Conservation (phyloP, 169 alveolate species). For the Cryptosporidium meleagridis region DNA sequence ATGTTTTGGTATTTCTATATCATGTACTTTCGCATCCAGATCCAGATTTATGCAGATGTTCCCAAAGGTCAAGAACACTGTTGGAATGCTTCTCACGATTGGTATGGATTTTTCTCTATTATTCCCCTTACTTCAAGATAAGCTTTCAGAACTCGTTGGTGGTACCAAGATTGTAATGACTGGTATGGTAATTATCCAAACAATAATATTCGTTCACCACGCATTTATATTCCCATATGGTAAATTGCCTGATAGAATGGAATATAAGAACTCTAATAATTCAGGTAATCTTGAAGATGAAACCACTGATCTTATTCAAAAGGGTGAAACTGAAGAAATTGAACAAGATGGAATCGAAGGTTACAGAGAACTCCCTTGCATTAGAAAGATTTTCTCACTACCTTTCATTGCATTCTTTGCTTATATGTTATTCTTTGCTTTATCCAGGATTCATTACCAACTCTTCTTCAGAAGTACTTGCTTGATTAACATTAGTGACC, state of each 20-base stretch:
- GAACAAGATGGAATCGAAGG: conserved; percentile 26
- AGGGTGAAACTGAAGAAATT: background rate
- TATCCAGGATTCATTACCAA: conserved; percentile 64
- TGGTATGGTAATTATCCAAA: conserved; percentile 25
- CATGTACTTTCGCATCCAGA: conserved; percentile 66
- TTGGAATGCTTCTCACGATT: conserved; percentile 55
- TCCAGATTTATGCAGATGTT: conserved; percentile 74
- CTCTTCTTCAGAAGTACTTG: conserved; percentile 68
- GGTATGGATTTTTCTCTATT: conserved; percentile 71
- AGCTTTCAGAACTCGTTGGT: conserved; percentile 9
- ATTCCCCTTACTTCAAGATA: conserved; percentile 40
- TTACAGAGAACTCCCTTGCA: conserved; percentile 36
- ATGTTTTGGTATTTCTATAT: conserved; percentile 29
- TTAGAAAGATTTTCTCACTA: conserved; percentile 20
- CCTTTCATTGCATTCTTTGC: conserved; percentile 59
- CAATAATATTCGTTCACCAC: conserved; percentile 24
- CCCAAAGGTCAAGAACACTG: conserved; percentile 66
- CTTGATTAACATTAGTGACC: conserved; percentile 36
- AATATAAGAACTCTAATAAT: background rate
- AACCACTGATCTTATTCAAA: background rate
- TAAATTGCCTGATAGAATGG: conserved; percentile 43
- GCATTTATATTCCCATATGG: conserved; percentile 47
- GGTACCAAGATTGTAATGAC: conserved; percentile 23
- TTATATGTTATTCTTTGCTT: conserved; percentile 49
- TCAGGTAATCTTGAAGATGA: background rate